These are phyloP conservation scores for Verticillium dahliae DNA, from an alignment of 2,329 filamentous ascomycete species.

Conservation along the genomic window DNA sequence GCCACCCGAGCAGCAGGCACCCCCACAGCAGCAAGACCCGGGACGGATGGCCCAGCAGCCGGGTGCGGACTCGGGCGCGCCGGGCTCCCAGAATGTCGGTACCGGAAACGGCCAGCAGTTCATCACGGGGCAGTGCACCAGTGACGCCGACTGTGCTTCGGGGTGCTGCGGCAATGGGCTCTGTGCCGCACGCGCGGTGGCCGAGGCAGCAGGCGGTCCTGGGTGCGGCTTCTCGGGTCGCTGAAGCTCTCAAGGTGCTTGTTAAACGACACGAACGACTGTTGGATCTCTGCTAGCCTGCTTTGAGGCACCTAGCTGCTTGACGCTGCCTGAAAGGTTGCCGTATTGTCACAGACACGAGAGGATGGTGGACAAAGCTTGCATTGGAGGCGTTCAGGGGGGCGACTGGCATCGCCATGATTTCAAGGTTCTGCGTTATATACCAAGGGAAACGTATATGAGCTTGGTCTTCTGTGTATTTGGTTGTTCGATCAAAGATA, in stretches of 20 bases:
- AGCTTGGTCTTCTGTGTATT: not conserved
- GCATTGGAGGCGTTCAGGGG: not conserved
- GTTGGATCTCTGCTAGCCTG: not conserved
- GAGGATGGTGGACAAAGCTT: not conserved
- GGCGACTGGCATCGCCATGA: constrained; percentile 1
- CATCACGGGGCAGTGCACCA: constrained; percentile 24
- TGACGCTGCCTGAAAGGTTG: not conserved
- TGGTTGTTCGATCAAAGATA: not conserved
- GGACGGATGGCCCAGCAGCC: not conserved
- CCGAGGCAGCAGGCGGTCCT: constrained; percentile 23
- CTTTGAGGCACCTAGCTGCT: not conserved
- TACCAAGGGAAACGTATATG: not conserved
- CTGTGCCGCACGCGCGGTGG: constrained; percentile 24
- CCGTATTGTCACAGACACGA: not conserved
- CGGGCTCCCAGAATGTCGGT: constrained; percentile 18
- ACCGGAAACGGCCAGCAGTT: constrained; percentile 23
- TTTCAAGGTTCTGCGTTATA: not conserved
- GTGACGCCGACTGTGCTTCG: constrained; percentile 22
- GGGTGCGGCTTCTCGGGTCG: constrained; percentile 22
- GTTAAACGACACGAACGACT: not conserved
- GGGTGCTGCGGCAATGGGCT: constrained; percentile 25
- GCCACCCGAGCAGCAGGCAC: constrained; percentile 2
- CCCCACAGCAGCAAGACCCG: not conserved
- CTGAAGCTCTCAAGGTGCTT: not conserved
- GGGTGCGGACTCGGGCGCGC: not conserved